A percentile compares a stretch with the other conserved stretches of the same genome.
phyloP scores from a whole-genome alignment of 129 eudicot genomes.

The Heracleum sosnowskyi region DNA sequence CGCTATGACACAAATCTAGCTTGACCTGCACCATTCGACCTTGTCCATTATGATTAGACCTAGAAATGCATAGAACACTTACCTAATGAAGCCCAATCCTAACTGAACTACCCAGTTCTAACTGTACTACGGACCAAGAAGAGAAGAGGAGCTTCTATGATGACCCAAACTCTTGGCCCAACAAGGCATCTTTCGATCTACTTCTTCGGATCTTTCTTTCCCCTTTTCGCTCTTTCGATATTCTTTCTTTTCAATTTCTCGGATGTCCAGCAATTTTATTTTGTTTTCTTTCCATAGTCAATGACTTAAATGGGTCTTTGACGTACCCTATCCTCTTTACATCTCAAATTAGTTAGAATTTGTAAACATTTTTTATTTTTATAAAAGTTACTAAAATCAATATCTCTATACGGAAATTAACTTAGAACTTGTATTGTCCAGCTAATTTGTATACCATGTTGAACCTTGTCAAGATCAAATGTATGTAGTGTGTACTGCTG shows the following conservation, averaged over 20 bases:
- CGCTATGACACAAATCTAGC: background rate
- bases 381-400: too few species aligned
- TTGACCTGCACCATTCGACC: background rate
- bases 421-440: too few species aligned
- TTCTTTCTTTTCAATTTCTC: background rate
- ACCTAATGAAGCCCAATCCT: background rate
- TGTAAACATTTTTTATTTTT: background rate
- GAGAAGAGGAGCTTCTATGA: background rate
- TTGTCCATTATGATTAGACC: background rate
- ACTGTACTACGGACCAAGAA: background rate
- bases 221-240: background rate
- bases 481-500: too few species aligned
- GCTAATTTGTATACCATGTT: too few species aligned
- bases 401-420: too few species aligned
- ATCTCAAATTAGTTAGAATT: background rate
- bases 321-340: background rate
- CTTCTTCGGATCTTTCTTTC: background rate
- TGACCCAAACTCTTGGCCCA: background rate
- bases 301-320: background rate
- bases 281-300: background rate
- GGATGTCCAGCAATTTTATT: background rate
- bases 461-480: too few species aligned
- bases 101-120: too few species aligned
- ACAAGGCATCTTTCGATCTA: background rate
- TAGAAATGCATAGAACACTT: too few species aligned